Evolutionary conservation across 192 early-diverging fungal genomes (phyloP).

Genomic region (Coemansia sp.): DNA sequence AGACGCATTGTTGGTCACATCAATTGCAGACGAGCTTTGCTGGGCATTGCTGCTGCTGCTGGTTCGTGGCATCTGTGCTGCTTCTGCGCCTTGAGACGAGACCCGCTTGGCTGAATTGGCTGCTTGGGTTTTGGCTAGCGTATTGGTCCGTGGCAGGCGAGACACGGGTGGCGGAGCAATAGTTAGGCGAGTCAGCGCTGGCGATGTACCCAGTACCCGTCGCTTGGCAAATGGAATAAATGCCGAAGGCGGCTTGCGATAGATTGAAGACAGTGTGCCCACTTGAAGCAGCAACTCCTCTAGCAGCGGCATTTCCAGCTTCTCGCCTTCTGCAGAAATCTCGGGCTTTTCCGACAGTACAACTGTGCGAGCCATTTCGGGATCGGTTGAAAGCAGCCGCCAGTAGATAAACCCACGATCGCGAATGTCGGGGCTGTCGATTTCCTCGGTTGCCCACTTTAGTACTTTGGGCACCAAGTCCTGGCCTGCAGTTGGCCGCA

Average conservation of each 20-base stretch:
- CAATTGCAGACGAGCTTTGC: constrained; percentile 38
- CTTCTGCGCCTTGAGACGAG: neutral
- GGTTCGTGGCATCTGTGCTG: constrained; percentile 14
- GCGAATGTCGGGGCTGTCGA: constrained; percentile 95
- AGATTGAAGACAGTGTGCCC: constrained; percentile 83
- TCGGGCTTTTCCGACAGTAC: constrained; percentile 91
- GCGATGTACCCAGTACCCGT: constrained; percentile 41
- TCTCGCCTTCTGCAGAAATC: constrained; percentile 93
- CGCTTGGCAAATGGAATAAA: constrained; percentile 73
- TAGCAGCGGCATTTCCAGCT: constrained; percentile 77
- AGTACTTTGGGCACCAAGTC: constrained; percentile 91
- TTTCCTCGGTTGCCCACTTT: constrained; percentile 90
- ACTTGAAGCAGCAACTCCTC: constrained; percentile 87
- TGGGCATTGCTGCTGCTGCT: constrained; percentile 40
- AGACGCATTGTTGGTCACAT: constrained; percentile 16
- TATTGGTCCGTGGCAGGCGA: constrained; percentile 38
- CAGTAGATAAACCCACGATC: constrained; percentile 99
- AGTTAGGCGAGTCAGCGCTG: constrained; percentile 43
- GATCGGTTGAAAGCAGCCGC: constrained; percentile 92
- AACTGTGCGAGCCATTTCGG: constrained; percentile 67
- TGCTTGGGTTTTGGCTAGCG: constrained; percentile 12
- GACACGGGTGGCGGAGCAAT: constrained; percentile 43
- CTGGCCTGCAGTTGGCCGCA: constrained; percentile 86
- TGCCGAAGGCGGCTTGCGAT: constrained; percentile 84
- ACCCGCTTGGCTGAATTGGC: neutral